Evolutionary conservation across 306 rosid species (phyloP), one percentile per base, ranked within the genome.

Genomic region (Rosa persica): DNA sequence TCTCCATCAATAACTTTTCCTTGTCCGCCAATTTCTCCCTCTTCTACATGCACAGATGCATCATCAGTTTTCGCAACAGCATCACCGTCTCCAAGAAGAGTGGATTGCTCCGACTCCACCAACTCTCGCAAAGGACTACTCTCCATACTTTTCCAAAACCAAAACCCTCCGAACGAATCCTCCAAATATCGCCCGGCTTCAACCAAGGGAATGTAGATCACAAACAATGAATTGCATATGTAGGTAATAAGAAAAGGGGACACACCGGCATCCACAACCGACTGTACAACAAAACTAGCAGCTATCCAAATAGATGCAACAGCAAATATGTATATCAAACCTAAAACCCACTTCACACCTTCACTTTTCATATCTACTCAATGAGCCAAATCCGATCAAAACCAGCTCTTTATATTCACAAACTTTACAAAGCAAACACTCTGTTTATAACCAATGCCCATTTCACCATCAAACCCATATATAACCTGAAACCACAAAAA

Each of bases 231-330:
- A 84, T 95, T 95, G 92, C 99, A 95, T 42, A 91, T 83, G 79
- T 95, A 95, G 15, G 99, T 95, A 67, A 95, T 81, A 58, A 95
- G 93, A 72, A 95, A 95, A 6, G 99, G 98, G 52, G 99, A 87
- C 19, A 93, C 96, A 78, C 98, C 98, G 10, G 78, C 93, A 82
- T 95, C 99, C 39, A 95, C 97, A 74, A 93, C 99, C 23, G 98
- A 92, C 83, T 95, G 99, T 44, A 95, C 99, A 60, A 95, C 98
- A 83, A 89, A 93, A 80, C 99, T 93, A 47, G 99, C 99, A 87
- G 99, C 97, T 86, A 95, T 93, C 99, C 99, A 95, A 55, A 95
- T 95, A 19, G 91, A 82, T 52, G 98, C 98, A 80, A 95, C 99
- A 12, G 92, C 83, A 82, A 91, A 61, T 78, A 95, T 91, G 73